Percentiles rank a stretch among this genome's conserved stretches.
Conservation (phyloP, 2,329 filamentous ascomycete genomes). For the Ophidiomyces ophidiicola region DNA sequence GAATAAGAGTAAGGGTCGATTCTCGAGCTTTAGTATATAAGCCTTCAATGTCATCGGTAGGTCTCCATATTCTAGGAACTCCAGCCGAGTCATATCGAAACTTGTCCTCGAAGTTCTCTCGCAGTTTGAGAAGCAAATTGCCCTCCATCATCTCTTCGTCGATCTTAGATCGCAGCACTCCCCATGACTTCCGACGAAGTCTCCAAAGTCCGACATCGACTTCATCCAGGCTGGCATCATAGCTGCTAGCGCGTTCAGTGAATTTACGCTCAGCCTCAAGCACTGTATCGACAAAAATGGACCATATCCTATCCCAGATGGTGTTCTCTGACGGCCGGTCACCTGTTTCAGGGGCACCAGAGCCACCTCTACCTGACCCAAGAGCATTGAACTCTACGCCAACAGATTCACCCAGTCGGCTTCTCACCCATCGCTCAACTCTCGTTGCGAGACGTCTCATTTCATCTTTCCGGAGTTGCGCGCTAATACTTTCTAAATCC, state of each 20-base stretch:
- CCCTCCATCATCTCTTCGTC: constrained; percentile 98
- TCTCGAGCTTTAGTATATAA: constrained; percentile 85
- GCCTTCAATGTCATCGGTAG: constrained; percentile 92
- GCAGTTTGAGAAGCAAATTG: constrained; percentile 84
- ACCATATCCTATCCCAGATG: constrained; percentile 94
- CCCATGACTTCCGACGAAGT: constrained; percentile 86
- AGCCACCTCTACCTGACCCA: constrained; percentile 72
- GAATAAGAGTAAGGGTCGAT: constrained; percentile 81
- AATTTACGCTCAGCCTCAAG: constrained; percentile 76
- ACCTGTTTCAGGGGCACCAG: constrained; percentile 64
- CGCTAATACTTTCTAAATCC: constrained; percentile 80
- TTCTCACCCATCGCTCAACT: constrained; percentile 87
- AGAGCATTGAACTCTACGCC: constrained; percentile 94
- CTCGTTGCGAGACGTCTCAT: constrained; percentile 85
- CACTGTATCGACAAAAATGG: constrained; percentile 68
- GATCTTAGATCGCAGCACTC: constrained; percentile 74
- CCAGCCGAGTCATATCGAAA: constrained; percentile 95
- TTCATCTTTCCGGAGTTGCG: constrained; percentile 78
- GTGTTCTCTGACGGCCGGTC: constrained; percentile 69
- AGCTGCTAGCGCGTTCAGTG: constrained; percentile 77
- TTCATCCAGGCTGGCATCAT: constrained; percentile 83
- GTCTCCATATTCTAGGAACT: constrained; percentile 91
- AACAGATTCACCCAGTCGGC: constrained; percentile 72
- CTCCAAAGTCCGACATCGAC: constrained; percentile 89
- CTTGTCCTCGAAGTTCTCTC: constrained; percentile 98